phyloP scores from a whole-genome alignment of 1,284 basidiomycete genomes.

The Leccinum subrobustum region DNA sequence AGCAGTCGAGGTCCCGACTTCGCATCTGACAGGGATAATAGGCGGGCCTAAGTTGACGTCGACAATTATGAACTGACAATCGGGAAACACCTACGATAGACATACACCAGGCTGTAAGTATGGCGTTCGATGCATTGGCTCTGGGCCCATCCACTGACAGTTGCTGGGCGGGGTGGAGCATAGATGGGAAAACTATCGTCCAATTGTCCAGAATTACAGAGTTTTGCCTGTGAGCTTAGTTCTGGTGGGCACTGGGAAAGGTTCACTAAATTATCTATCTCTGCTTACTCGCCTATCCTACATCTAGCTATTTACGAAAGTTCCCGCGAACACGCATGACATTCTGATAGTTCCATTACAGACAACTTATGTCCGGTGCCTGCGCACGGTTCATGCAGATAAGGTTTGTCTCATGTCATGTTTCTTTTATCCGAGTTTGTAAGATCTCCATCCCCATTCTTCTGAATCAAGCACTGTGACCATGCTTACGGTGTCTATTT shows the following conservation, averaged over 20 bases:
- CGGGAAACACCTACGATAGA: not conserved
- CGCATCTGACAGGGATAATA: not conserved
- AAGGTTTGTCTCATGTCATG: conserved; percentile 37
- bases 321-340: conserved; percentile 18
- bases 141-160: not conserved
- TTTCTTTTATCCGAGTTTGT: conserved; percentile 30
- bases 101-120: not conserved
- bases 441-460: conserved; percentile 22
- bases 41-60: not conserved
- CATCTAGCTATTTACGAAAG: conserved; percentile 12
- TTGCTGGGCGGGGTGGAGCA: not conserved
- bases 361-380: conserved; percentile 24
- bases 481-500: conserved; percentile 15
- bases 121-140: not conserved
- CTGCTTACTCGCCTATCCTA: conserved; percentile 16
- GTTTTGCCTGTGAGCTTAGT: conserved; percentile 9
- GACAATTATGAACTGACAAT: not conserved
- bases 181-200: conserved; percentile 21
- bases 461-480: conserved; percentile 21
- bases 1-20: not conserved
- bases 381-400: conserved; percentile 20
- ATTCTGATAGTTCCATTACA: conserved; percentile 8
- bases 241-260: conserved; percentile 21
- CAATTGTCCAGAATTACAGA: conserved; percentile 16
- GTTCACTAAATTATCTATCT: conserved; percentile 13